phyloP scores from a whole-genome alignment of 2,329 filamentous ascomycete genomes.

The Emericellopsis cladophorae region DNA sequence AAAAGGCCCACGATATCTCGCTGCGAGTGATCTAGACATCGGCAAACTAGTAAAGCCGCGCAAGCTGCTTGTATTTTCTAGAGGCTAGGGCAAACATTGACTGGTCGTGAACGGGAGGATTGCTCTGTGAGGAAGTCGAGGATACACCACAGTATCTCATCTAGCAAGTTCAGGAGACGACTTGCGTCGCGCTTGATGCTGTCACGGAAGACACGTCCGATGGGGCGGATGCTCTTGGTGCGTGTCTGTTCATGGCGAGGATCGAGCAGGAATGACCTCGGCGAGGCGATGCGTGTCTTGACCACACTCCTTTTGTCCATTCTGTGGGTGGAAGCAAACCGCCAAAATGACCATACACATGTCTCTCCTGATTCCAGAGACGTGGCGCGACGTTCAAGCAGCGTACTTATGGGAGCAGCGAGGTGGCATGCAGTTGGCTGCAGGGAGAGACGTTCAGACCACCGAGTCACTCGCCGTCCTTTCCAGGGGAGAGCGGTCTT shows the following conservation, averaged over 20 bases:
- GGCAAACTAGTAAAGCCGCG: conserved; percentile 1
- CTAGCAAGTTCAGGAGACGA: not conserved
- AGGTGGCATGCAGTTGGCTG: no score
- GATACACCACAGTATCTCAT: not conserved
- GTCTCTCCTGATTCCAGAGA: no score
- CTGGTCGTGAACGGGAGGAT: not conserved
- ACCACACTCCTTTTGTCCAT: no score
- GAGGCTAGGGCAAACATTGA: not conserved
- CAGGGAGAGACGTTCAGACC: no score
- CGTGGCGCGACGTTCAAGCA: no score
- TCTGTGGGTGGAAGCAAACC: no score
- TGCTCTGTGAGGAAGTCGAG: not conserved
- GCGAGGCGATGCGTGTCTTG: not conserved
- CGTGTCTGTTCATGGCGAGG: conserved; percentile 1
- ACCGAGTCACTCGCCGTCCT: no score
- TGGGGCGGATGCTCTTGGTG: not conserved
- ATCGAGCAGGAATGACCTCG: not conserved
- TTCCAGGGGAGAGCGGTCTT: no score
- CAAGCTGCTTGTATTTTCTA: not conserved
- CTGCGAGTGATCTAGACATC: not conserved
- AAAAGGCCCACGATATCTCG: not conserved
- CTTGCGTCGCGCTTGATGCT: not conserved
- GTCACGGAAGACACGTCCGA: not conserved
- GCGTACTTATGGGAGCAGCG: no score
- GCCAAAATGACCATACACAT: no score